Conservation (phyloP, 306 rosid species). For the Sphenostylis stenocarpa region DNA sequence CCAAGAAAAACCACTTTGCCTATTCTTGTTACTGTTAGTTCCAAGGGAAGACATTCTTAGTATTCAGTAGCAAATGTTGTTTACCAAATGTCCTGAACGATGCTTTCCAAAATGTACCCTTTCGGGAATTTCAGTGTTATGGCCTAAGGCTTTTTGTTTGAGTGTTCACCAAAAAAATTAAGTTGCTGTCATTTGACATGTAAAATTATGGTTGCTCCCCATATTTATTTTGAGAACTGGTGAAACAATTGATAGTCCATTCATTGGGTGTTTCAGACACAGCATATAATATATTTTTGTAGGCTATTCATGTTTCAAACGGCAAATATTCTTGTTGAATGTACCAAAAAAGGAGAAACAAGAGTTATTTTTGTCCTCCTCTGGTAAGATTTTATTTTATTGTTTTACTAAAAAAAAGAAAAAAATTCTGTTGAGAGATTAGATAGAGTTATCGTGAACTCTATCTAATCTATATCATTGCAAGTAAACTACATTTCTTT, state of each 20-base stretch:
- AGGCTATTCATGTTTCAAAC: too few species aligned
- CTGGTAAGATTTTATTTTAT: too few species aligned
- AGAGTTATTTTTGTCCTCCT: too few species aligned
- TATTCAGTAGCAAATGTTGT: slow-evolving; percentile 31
- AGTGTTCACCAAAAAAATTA: slow-evolving; percentile 21
- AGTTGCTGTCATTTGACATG: slow-evolving; percentile 34
- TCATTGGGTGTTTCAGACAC: neutral
- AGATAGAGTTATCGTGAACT: too few species aligned
- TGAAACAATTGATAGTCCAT: slow-evolving; percentile 25
- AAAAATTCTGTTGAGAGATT: too few species aligned
- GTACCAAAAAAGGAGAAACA: too few species aligned
- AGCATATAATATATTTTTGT: neutral
- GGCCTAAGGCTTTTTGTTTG: slow-evolving; percentile 38
- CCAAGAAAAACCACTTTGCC: slow-evolving; percentile 94
- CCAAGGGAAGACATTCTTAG: slow-evolving; percentile 24
- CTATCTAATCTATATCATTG: too few species aligned
- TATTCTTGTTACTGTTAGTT: slow-evolving; percentile 86
- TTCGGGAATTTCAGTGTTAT: slow-evolving; percentile 34
- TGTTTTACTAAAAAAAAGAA: too few species aligned
- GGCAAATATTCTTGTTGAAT: neutral
- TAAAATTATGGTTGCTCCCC: slow-evolving; percentile 33
- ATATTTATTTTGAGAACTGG: slow-evolving; percentile 20
- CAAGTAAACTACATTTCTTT: too few species aligned
- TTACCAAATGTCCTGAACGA: slow-evolving; percentile 30
- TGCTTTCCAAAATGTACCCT: slow-evolving; percentile 29